Base-by-base conservation (phyloP, 2,329 filamentous ascomycete genomes). In the Gaeumannomyces sp. region DNA sequence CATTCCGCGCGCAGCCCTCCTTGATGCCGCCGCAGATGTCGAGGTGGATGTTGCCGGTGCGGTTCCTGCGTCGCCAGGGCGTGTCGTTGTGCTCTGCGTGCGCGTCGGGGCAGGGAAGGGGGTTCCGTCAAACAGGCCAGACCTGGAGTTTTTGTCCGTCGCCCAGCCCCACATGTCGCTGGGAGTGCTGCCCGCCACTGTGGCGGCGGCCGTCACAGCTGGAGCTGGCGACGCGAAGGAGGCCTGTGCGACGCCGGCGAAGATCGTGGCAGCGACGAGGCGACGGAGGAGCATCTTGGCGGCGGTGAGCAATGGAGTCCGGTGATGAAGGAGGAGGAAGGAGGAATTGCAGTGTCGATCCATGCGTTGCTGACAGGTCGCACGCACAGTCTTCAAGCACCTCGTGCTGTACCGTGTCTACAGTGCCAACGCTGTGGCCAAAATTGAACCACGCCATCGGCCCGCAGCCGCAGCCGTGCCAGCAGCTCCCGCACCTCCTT, bases 401-500 rank as follows among this genome's bases (percentile, higher is more conserved):
- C 1, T 35, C 11, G 33, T 13, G 10, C 33, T 35, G 33, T 35
- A 3, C 3, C 3, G 1, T 29, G 3, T 29, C 29, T 29, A 29
- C 29, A 3, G 29, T 29, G 29, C 29, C 29, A 35, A 35, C 2
- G 11, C 33, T 6, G 6, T 6, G 4, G 33, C 33, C 33, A 35
- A 35, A 35, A 35, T 35, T 35, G 13, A 35, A 35, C 8, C 33
- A 2, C n/a, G n/a, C n/a, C n/a, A n/a, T n/a, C n/a, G n/a, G 79
- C 72, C 5, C 77, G 70, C 64, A 75, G 71, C 64, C 78, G 77
- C 35, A 78, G 75, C 2, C 68, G 66, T 22, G 72, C 73, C 5
- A 80, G 64, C 50, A 75, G 73, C 4, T 66, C 66, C 4, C 77
- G 70, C 59, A 80, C 77, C 68, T 76, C 71, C 1, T 68, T 70